Base-by-base conservation (phyloP, 768 basidiomycete genomes). In the Naganishia vaughanmartiniae region DNA sequence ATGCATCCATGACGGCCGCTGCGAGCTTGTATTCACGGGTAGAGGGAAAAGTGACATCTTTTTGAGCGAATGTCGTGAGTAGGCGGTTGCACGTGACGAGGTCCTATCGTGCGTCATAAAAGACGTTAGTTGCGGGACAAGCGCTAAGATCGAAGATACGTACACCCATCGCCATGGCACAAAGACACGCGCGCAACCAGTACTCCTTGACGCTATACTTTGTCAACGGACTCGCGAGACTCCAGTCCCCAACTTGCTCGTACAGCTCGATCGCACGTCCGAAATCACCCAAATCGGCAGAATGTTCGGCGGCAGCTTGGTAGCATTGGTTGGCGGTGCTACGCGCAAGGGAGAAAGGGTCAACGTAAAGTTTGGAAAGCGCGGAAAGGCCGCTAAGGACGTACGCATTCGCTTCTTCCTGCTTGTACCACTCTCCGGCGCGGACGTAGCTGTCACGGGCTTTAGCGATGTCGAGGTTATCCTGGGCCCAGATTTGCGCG, bases 161-260 rank as follows among this genome's bases (percentile, higher is more conserved):
- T 82, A 95, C 95, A 71, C 85, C 85, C 85, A 89, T 88, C 9
- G 93, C 95, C 67, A 97, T 84, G 19, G 90, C 90, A 79, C 96
- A 98, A 26, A 99, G 83, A 39, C 87, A 87, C 3, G 93, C 86
- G 75, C 88, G 86, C 42, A 98, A 84, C 92, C 93, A 98, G 77
- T 95, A 95, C 75, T 98, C 96, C 83, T 98, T 97, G 75, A 97
- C 96, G 72, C 90, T 93, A 83, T 97, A 99, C 81, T 93, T 93
- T n/a, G 96, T 98, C 75, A 98, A 83, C 11, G 89, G 84, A 24
- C 90, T 92, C 0, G 82, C 83, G 53, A 97, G 84, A 11, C 90
- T 91, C 78, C 90, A 88, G 73, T 89, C 85, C 5, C 93, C 95
- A 54, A 98, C 94, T 77, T 89, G 87, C 77, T 93, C 91, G 75